phyloP scores from a whole-genome alignment of 1,284 basidiomycete species.

The Sanghuangporus weigelae region DNA sequence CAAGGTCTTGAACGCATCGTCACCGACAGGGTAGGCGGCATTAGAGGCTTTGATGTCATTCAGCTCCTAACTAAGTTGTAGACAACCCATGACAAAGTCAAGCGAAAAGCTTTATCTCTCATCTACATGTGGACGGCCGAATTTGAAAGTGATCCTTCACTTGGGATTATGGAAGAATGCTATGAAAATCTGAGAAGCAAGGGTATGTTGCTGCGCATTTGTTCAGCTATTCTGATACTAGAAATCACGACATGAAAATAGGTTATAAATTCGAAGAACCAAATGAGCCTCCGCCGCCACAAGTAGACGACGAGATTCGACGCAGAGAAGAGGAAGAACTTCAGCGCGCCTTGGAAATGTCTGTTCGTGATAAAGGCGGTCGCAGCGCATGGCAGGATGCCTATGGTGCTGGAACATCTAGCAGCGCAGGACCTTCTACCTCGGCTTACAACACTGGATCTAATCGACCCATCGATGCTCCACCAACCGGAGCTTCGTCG shows the following conservation, averaged over 20 bases:
- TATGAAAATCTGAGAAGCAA: conserved; percentile 80
- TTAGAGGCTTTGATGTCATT: background rate
- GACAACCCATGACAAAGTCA: conserved; percentile 89
- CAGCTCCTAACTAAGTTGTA: conserved; percentile 28
- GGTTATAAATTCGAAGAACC: conserved; percentile 69
- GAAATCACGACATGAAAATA: conserved; percentile 25
- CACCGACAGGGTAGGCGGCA: conserved; percentile 72
- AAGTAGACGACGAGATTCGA: conserved; percentile 74
- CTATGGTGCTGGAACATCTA: conserved; percentile 33
- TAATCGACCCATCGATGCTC: conserved; percentile 18
- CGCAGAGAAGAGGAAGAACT: conserved; percentile 90
- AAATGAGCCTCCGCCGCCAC: conserved; percentile 58
- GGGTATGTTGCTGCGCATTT: conserved; percentile 43
- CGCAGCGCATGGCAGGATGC: conserved; percentile 48
- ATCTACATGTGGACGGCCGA: conserved; percentile 86
- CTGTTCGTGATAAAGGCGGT: conserved; percentile 83
- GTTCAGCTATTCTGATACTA: background rate
- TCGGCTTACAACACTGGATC: conserved; percentile 18
- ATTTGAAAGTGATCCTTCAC: conserved; percentile 74
- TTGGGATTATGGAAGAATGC: conserved; percentile 91
- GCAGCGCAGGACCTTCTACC: conserved; percentile 35
- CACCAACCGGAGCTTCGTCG: conserved; percentile 22
- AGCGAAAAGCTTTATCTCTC: conserved; percentile 66
- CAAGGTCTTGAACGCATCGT: conserved; percentile 82
- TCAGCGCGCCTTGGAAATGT: conserved; percentile 84